Base-by-base conservation (phyloP, 768 basidiomycete species). In the Tulasnella calospora region DNA sequence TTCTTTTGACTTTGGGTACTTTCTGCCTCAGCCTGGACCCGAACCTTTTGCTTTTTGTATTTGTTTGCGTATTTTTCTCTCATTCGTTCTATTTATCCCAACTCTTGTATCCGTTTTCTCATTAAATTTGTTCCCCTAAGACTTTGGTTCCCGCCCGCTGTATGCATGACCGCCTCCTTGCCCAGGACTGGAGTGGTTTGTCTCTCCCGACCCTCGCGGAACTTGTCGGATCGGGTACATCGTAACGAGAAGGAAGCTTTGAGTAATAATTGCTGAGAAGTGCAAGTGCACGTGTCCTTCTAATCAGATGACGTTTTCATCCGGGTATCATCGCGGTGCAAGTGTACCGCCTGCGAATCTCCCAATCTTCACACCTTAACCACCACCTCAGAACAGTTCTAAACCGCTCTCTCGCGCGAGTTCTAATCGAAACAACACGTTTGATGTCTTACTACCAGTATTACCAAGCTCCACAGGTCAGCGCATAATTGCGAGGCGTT, bases 351-450 rank as follows among this genome's bases (percentile, higher is more conserved):
- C 27, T 67, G 27, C 61, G 55, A 27, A 27, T 35, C 61, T 67
- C 27, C 15, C 61, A 33, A 27, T 35, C 61, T n/a, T 51, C 51
- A n/a, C 51, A 51, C n/a, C 51, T 51, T 51, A 67, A 67, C 61
- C 61, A 67, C 61, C 61, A 67, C 61, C 61, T 67, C 61, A 67
- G 61, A 67, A 67, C 61, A 67, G 23, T 67, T 67, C 61, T 27
- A 67, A 67, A 27, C 61, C 61, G 33, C 33, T 67, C 61, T 35
- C 61, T 23, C 27, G 27, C 30, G 15, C 61, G 33, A 9, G 3
- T 61, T 35, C 33, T 51, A n/a, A 51, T 23, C 51, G 51, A 51
- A 67, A 67, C 61, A 35, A 30, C n/a, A 13, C 33, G 19, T 67
- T 67, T 35, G 30, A 67, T 67, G 61, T 67, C 61, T 67, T 67